phyloP scores from a whole-genome alignment of 2,329 filamentous ascomycete species.

The Aureobasidium subglaciale region DNA sequence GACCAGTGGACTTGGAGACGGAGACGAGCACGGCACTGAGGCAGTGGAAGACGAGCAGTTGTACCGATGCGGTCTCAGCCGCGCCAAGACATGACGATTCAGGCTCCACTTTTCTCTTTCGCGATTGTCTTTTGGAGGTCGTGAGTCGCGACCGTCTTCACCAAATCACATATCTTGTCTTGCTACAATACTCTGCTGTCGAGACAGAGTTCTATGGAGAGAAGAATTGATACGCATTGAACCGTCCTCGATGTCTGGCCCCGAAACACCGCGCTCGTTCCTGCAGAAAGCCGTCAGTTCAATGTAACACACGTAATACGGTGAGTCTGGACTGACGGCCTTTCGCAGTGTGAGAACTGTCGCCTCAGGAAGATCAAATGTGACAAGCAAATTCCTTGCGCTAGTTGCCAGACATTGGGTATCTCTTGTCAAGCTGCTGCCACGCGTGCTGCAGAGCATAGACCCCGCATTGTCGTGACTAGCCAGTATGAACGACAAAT shows the following conservation, averaged over 20 bases:
- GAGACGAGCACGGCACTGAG: too few species aligned
- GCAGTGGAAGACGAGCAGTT: too few species aligned
- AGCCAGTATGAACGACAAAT: slow-evolving; percentile 14
- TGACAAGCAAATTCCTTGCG: slow-evolving; percentile 15
- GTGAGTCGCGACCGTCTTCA: too few species aligned
- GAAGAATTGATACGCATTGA: too few species aligned
- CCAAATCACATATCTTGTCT: too few species aligned
- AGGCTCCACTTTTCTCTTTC: background rate
- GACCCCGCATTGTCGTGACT: slow-evolving; percentile 2
- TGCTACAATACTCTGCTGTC: background rate
- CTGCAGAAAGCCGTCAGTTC: slow-evolving; percentile 12
- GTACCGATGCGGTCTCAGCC: too few species aligned
- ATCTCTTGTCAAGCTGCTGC: slow-evolving; percentile 14
- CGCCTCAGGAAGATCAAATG: slow-evolving; percentile 17
- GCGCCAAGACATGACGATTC: background rate
- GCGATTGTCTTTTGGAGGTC: too few species aligned
- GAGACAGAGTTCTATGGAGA: background rate
- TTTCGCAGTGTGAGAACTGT: slow-evolving; percentile 16
- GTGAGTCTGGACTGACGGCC: slow-evolving; percentile 5
- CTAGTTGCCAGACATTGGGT: slow-evolving; percentile 14
- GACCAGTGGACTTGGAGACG: too few species aligned
- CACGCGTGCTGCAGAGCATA: background rate
- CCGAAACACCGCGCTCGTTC: background rate
- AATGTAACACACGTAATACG: background rate
- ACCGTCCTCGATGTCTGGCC: background rate